A percentile compares a stretch with the other conserved stretches of the same genome.
Conservation (phyloP, 179 eudicot species). For the Spergularia azorica region DNA sequence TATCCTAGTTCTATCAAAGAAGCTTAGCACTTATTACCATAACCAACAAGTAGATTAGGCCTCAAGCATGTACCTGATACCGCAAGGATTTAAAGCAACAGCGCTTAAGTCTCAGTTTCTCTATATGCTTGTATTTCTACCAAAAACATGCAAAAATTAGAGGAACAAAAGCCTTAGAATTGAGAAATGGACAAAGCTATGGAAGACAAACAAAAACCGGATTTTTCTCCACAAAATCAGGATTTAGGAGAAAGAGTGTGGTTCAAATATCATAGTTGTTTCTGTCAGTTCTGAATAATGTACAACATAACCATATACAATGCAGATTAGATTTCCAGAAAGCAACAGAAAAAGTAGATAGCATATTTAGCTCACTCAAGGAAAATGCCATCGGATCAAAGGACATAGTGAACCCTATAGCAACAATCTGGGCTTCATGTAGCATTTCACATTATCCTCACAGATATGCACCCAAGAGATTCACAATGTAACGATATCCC, state of each 20-base stretch:
- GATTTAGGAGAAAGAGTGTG: neutral
- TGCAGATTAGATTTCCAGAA: conserved; percentile 5
- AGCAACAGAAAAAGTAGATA: neutral
- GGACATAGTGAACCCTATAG: conserved; percentile 73
- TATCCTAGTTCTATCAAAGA: neutral
- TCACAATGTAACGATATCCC: too few relatives aligned
- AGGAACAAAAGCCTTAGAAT: neutral
- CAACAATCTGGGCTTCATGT: conserved; percentile 42
- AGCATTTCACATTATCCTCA: too few relatives aligned
- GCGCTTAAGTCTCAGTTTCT: neutral
- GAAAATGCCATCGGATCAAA: conserved; percentile 81
- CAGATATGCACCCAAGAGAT: conserved; percentile 40
- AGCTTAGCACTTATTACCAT: neutral
- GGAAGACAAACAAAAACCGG: neutral
- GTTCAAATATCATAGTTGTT: neutral
- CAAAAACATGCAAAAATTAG: neutral
- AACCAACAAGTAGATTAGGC: neutral
- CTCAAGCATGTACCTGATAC: neutral
- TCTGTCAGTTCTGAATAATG: neutral
- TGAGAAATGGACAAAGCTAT: neutral
- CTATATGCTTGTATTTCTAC: neutral
- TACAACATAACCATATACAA: conserved; percentile 19
- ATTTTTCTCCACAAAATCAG: neutral
- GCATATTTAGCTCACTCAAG: conserved; percentile 28
- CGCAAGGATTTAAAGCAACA: neutral